Evolutionary conservation across 108 stramenopile genomes (phyloP), one percentile per base, ranked within the genome.

Genomic region (Discostella pseudostelligera): DNA sequence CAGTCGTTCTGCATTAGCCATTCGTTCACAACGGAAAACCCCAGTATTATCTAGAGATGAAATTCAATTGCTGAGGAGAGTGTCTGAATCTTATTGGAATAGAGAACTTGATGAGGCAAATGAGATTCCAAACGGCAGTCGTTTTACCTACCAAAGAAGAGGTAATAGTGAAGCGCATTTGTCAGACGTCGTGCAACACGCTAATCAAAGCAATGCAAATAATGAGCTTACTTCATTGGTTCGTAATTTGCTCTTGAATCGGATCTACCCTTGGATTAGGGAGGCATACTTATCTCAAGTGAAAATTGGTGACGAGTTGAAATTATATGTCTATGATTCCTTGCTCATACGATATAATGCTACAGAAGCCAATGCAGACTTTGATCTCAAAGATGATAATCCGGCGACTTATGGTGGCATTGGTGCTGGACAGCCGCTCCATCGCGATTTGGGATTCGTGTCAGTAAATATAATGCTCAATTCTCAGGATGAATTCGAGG

Each of bases 311-410:
- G 25, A 63, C 25, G 80, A 55, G 0, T 36, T 50, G 40, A 26
- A 40, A 22, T 44, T 87, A 20, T 77, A 71, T 47, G 78, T 84
- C 5, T 85, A 88, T 51, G 87, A 88, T 72, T 67, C 87, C 8
- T 55, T 88, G 11, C 62, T 83, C 24, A 88, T 88, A 43, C 83
- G 84, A 40, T 88, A 88, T 56, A 84, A 88, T 76, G 81, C 83
- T 21, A 83, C 81, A 4, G 72, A 78, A 46, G 82, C 87, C 13
- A 66, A 56, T 2, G 29, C 42, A 46, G n/a, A 22, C 47, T 16
- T 39, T 42, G 40, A 39, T 25, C 24, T 19, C 19, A 21, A 16
- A 14, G 49, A 11, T 11, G 49, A 16, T 12, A 36, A 43, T 12
- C 20, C 51, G 16, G 50, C 26, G 20, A 66, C 56, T 60, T 11